These are phyloP conservation scores for Aspergillus sp. DNA, from an alignment of 2,329 filamentous ascomycete species.

Conservation along the genomic window DNA sequence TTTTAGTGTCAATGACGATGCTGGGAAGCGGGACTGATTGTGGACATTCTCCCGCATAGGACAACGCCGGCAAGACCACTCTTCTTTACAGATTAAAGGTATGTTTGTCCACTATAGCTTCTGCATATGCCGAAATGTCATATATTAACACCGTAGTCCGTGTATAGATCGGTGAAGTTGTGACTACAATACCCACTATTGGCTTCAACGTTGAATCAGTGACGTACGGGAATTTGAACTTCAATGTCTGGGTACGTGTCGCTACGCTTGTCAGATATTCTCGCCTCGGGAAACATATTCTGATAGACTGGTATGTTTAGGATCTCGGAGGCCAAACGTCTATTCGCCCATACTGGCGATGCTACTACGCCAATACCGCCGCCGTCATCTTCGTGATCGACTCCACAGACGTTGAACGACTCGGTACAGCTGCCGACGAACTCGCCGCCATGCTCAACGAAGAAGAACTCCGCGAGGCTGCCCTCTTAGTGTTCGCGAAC, in stretches of 20 bases:
- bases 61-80: conserved; percentile 98
- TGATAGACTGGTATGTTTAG: conserved; percentile 45
- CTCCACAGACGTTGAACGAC: conserved; percentile 92
- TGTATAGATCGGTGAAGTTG: conserved; percentile 89
- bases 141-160: conserved; percentile 5
- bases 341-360: conserved; percentile 98
- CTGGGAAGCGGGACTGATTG: conserved; percentile 23
- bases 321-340: conserved; percentile 98
- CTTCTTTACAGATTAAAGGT: conserved; percentile 96
- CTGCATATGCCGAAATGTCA: neutral
- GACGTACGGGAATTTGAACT: conserved; percentile 96
- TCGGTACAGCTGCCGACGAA: conserved; percentile 92
- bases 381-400: conserved; percentile 99
- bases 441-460: conserved; percentile 94
- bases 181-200: conserved; percentile 98
- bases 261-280: neutral
- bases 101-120: conserved; percentile 17
- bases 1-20: conserved; percentile 12
- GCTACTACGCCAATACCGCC: conserved; percentile 98
- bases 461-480: conserved; percentile 91
- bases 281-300: neutral
- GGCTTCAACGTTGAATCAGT: conserved; percentile 99
- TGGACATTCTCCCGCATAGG: conserved; percentile 57
- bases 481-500: conserved; percentile 94
- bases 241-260: conserved; percentile 86